Conservation (phyloP, 164 flowering plant genomes). For the Vitis rupestris region DNA sequence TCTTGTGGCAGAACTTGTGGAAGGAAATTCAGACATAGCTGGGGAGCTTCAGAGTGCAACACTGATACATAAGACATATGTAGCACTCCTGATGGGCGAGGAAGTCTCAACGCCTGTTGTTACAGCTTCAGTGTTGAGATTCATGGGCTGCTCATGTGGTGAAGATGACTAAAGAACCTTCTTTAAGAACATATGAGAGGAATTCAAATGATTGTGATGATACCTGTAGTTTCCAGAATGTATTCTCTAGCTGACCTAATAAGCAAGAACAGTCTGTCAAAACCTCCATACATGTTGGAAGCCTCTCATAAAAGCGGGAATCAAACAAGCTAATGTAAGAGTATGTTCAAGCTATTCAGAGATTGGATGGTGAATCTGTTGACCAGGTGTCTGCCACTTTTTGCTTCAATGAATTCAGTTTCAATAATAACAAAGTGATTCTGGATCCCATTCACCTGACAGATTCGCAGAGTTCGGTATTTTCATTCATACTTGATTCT, state of each 20-base stretch:
- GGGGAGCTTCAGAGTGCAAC: slow-evolving; percentile 99
- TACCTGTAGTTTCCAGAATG: slow-evolving; percentile 69
- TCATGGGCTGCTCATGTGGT: slow-evolving; percentile 93
- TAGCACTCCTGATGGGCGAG: slow-evolving; percentile 98
- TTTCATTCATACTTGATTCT: slow-evolving; percentile 55
- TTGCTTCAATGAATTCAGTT: slow-evolving; percentile 33
- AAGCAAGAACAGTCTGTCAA: slow-evolving; percentile 78
- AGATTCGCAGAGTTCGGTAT: slow-evolving; percentile 67
- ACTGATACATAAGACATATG: slow-evolving; percentile 97
- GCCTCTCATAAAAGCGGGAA: slow-evolving; percentile 62
- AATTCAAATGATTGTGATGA: slow-evolving; percentile 75
- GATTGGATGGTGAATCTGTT: slow-evolving; percentile 41
- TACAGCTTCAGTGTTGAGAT: slow-evolving; percentile 86
- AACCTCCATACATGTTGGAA: slow-evolving; percentile 76
- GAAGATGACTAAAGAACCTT: slow-evolving; percentile 74
- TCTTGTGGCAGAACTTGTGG: slow-evolving; percentile 87
- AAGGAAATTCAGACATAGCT: slow-evolving; percentile 69
- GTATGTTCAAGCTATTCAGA: slow-evolving; percentile 29
- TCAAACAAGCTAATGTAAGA: slow-evolving; percentile 26
- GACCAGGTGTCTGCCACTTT: slow-evolving; percentile 54
- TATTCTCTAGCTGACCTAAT: slow-evolving; percentile 76
- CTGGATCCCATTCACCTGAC: slow-evolving; percentile 27
- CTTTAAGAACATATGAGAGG: slow-evolving; percentile 66
- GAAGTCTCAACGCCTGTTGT: slow-evolving; percentile 99
- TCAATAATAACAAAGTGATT: slow-evolving; percentile 30